phyloP scores from a whole-genome alignment of 768 basidiomycete genomes.

The Hypsizygus marmoreus region DNA sequence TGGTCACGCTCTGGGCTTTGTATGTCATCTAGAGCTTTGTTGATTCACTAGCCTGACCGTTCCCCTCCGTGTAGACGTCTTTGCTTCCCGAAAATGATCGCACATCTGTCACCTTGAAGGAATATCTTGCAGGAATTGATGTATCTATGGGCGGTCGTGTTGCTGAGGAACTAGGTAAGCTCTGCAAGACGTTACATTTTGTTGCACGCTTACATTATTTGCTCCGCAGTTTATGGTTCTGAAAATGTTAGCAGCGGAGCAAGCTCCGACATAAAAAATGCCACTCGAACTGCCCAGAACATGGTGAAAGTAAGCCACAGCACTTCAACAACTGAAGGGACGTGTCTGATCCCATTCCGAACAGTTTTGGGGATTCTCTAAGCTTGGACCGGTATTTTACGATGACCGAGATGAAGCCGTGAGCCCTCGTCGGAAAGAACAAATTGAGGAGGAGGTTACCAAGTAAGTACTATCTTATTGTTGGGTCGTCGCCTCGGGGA shows the following conservation, averaged over 20 bases:
- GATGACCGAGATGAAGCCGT: slow-evolving; percentile 70
- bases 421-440: slow-evolving; percentile 74
- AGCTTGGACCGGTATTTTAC: slow-evolving; percentile 82
- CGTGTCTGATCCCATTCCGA: not conserved
- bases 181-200: slow-evolving; percentile 4
- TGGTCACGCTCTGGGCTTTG: slow-evolving; percentile 88
- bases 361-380: slow-evolving; percentile 81
- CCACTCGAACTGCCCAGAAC: slow-evolving; percentile 74
- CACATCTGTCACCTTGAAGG: slow-evolving; percentile 66
- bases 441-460: slow-evolving; percentile 88
- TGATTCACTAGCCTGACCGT: slow-evolving; percentile 7
- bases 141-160: slow-evolving; percentile 94
- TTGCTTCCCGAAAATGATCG: slow-evolving; percentile 79
- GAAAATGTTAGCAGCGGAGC: slow-evolving; percentile 92
- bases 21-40: slow-evolving; percentile 38
- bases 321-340: slow-evolving; percentile 1
- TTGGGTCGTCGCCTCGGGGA: no score
- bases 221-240: slow-evolving; percentile 71
- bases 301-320: slow-evolving; percentile 82
- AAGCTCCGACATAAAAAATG: slow-evolving; percentile 81
- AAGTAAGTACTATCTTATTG: slow-evolving; percentile 47
- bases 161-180: slow-evolving; percentile 86
- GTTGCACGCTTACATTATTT: slow-evolving; percentile 19
- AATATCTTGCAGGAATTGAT: slow-evolving; percentile 84
- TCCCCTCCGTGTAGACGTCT: slow-evolving; percentile 61